Conservation (phyloP, 2,329 filamentous ascomycete genomes). For the Cladophialophora bantiana region DNA sequence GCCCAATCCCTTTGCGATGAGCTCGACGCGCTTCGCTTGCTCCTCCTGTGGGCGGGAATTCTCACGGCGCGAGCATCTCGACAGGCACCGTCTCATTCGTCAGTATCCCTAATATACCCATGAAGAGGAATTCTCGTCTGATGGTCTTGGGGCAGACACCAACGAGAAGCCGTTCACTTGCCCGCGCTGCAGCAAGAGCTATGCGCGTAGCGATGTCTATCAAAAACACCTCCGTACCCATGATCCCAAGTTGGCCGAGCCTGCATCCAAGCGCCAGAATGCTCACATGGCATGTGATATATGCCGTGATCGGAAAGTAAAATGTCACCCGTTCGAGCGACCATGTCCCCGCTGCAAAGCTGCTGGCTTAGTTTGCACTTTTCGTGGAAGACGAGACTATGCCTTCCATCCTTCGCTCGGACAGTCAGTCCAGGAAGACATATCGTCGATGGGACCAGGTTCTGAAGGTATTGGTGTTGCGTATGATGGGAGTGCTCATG, state of each 20-base stretch:
- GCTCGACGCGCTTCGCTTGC: background rate
- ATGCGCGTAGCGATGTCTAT: slow-evolving; percentile 18
- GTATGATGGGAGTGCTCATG: too few relatives aligned
- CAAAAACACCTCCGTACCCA: slow-evolving; percentile 11
- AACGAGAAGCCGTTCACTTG: slow-evolving; percentile 22
- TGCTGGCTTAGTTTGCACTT: slow-evolving; percentile 17
- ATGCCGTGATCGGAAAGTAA: slow-evolving; percentile 19
- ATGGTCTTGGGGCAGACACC: background rate
- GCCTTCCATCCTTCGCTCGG: background rate
- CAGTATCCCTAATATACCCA: background rate
- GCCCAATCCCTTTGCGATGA: background rate
- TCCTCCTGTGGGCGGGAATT: slow-evolving; percentile 11
- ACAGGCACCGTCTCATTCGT: slow-evolving; percentile 18
- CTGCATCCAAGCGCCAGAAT: slow-evolving; percentile 1
- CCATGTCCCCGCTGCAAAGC: slow-evolving; percentile 9
- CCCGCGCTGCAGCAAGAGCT: slow-evolving; percentile 13
- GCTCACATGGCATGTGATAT: slow-evolving; percentile 16
- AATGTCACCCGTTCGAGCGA: slow-evolving; percentile 10
- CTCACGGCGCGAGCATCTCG: slow-evolving; percentile 17
- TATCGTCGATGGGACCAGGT: background rate
- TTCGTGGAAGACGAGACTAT: background rate
- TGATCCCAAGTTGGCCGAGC: background rate
- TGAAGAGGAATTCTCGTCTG: background rate
- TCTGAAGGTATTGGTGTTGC: too few relatives aligned
- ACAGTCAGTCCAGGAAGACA: background rate